These are phyloP conservation scores for Massariosphaeria phaeospora DNA, from an alignment of 495 filamentous ascomycete species.

Conservation along the genomic window DNA sequence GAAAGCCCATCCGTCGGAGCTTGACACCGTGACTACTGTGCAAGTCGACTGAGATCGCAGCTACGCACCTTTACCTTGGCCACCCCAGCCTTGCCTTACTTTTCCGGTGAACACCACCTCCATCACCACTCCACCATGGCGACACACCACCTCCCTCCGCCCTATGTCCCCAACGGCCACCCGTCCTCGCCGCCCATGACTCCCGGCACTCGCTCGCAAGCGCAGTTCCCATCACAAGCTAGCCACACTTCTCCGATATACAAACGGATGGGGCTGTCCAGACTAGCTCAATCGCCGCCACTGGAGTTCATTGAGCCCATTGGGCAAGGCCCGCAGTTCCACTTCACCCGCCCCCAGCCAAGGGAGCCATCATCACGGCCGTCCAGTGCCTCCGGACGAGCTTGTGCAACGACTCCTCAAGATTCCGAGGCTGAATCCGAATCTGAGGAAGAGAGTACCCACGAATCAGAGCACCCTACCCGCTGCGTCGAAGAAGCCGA, in stretches of 20 bases:
- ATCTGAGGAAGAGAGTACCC: constrained; percentile 22
- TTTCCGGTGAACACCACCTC: constrained; percentile 25
- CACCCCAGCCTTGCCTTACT: constrained; percentile 10
- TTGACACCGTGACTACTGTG: constrained; percentile 23
- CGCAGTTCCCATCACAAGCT: constrained; percentile 30
- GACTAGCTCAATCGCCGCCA: constrained; percentile 28
- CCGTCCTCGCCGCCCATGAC: constrained; percentile 34
- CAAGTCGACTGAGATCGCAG: not conserved
- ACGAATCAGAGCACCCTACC: constrained; percentile 6
- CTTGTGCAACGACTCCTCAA: constrained; percentile 18
- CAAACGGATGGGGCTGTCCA: constrained; percentile 29
- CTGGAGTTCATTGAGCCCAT: constrained; percentile 33
- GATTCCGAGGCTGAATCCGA: constrained; percentile 26
- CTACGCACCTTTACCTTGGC: constrained; percentile 4
- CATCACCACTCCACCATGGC: constrained; percentile 21
- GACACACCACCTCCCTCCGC: constrained; percentile 13
- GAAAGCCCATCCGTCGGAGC: constrained; percentile 13
- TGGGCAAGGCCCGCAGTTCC: constrained; percentile 28
- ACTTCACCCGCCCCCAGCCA: constrained; percentile 31
- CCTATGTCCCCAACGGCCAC: constrained; percentile 19
- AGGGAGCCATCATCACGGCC: constrained; percentile 28
- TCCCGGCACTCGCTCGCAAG: constrained; percentile 20
- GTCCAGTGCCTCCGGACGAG: constrained; percentile 27
- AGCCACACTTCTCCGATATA: constrained; percentile 35
- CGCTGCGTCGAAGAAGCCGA: constrained; percentile 26